phyloP scores from a whole-genome alignment of 176 grass and related monocot species.

The Melocanna baccifera region DNA sequence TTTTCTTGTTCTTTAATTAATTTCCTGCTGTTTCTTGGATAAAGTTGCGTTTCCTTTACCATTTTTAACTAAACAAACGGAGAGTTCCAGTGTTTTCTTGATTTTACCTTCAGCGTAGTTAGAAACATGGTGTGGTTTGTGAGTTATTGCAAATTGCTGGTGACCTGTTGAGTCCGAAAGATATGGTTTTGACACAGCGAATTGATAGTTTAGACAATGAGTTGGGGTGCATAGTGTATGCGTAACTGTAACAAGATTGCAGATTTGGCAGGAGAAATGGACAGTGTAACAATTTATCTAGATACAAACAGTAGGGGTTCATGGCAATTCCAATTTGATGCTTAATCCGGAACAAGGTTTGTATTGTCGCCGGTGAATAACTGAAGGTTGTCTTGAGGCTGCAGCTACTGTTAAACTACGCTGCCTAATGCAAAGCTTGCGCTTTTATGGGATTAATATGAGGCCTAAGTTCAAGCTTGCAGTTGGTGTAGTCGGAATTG shows the following conservation, averaged over 20 bases:
- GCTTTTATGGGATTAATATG: neutral
- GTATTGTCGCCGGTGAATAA: neutral
- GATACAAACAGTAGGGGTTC: neutral
- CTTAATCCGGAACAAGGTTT: neutral
- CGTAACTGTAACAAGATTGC: neutral
- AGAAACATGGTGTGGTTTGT: neutral
- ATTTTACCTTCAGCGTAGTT: neutral
- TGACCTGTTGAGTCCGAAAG: neutral
- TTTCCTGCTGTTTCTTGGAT: neutral
- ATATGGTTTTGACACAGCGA: neutral
- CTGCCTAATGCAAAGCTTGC: neutral
- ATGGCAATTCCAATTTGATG: neutral
- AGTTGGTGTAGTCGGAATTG: neutral
- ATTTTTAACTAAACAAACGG: neutral
- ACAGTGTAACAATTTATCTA: neutral
- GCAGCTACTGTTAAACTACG: neutral
- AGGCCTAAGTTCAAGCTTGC: neutral
- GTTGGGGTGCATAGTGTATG: neutral
- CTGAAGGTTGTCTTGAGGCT: neutral
- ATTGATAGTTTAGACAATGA: neutral
- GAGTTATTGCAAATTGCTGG: neutral
- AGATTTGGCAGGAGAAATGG: neutral
- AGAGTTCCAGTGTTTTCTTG: neutral
- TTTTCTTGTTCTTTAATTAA: neutral
- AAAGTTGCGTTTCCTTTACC: neutral